Evolutionary conservation across 495 filamentous ascomycete species (phyloP), one percentile per base, ranked within the genome.

Genomic region (Neurospora sp.): DNA sequence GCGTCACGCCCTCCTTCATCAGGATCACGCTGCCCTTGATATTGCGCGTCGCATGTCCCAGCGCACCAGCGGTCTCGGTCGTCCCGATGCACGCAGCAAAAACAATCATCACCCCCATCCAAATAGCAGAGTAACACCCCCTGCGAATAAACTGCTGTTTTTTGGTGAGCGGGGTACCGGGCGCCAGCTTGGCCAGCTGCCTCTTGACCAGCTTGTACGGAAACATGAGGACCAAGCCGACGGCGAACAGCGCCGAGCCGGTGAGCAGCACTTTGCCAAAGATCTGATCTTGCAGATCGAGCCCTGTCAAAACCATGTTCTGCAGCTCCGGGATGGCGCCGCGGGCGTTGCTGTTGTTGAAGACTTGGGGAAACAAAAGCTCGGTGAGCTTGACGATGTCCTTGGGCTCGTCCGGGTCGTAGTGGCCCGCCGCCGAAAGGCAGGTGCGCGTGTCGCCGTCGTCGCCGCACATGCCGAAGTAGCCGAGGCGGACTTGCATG

Each of bases 391-490:
- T 44, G 40, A 74, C 46, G 70, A 79, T 77, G 38, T 76, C 71
- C 22, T 48, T 70, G 31, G 70, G 8, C 7, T 73, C 48, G 20
- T 76, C 69, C 6, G 68, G 20, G n/a, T 73, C 69, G 59, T 69
- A 73, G 31, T 48, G 44, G 69, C 75, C 74, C 0, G 73, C 35
- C 0, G 77, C 74, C 1, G 79, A 69, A 8, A 73, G 68, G 74
- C 79, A 81, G 71, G 68, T 71, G 40, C 74, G 75, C 5, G 68
- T 73, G 39, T 70, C 40, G 11, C 74, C 73, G 70, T 78, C 75
- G 69, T 76, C 74, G 71, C 73, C 78, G 73, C 79, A 81, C 71
- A 81, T 78, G 48, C 78, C 79, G 70, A 79, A 85, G 77, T 80
- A 83, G 69, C 81, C 79, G 20, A 81, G 71, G 68, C 79, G 78